Evolutionary conservation across 2,329 filamentous ascomycete species (phyloP).

Genomic region (Neoarthrinium moseri): DNA sequence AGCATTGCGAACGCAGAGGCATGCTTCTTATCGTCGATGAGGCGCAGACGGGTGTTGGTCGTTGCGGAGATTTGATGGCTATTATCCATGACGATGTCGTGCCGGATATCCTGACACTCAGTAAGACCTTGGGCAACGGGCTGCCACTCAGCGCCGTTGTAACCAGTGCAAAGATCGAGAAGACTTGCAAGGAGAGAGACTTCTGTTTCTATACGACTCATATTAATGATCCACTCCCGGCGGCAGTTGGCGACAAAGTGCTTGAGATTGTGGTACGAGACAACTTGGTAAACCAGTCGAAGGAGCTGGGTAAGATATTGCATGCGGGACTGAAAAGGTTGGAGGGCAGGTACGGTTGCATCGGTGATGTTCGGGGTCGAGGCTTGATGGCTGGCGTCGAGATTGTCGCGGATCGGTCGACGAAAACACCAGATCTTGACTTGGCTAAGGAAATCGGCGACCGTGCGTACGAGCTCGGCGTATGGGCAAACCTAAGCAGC

Average conservation of each 20-base stretch:
- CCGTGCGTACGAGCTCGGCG: conserved; percentile 47
- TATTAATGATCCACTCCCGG: conserved; percentile 60
- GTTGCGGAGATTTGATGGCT: conserved; percentile 58
- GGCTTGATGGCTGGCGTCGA: conserved; percentile 59
- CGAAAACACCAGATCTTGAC: conserved; percentile 44
- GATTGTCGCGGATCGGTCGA: conserved; percentile 50
- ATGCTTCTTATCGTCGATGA: conserved; percentile 64
- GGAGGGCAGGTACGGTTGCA: conserved; percentile 54
- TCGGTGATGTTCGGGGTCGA: conserved; percentile 60
- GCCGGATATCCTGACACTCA: conserved; percentile 59
- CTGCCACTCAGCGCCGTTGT: conserved; percentile 58
- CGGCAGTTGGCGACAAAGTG: conserved; percentile 60
- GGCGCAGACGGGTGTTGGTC: conserved; percentile 58
- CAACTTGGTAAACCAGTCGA: conserved; percentile 44
- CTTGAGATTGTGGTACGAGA: conserved; percentile 61
- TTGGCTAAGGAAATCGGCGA: conserved; percentile 46
- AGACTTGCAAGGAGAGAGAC: conserved; percentile 42
- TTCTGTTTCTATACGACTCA: conserved; percentile 63
- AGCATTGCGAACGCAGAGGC: conserved; percentile 51
- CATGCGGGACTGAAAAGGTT: conserved; percentile 44
- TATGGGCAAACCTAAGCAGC: conserved; percentile 57
- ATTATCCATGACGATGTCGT: conserved; percentile 53
- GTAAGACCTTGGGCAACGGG: conserved; percentile 61
- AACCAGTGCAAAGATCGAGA: conserved; percentile 52
- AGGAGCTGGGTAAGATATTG: conserved; percentile 42